Base-by-base conservation (phyloP, 176 grass and related monocot species). In the Triticum turgidum region DNA sequence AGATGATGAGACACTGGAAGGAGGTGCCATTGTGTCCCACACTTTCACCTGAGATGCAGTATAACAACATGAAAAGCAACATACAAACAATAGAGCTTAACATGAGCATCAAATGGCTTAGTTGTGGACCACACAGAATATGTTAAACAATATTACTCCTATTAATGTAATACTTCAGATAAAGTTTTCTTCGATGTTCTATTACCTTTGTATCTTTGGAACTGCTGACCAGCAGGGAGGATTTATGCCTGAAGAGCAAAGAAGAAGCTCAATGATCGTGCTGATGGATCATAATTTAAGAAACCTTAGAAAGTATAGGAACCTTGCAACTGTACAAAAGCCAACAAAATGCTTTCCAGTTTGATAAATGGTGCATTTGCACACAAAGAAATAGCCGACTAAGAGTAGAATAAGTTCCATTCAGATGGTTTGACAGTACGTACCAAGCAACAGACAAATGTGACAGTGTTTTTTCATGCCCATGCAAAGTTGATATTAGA, bases 181-280 rank as follows among this genome's bases (percentile, higher is more conserved):
- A 61, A 62, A 79, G 5, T 51, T 69, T 52, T 76, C 30, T 32
- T 5, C 67, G 1, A 38, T 54, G n/a, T 27, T 25, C 12, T 4
- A 44, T 84, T 94, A 98, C 96, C 91, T 90, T 98, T 52, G 90
- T 92, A 85, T 98, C 93, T 92, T 91, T 95, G 74, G 96, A 98
- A 67, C 91, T 76, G 90, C 96, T 98, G 65, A 94, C 92, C 86
- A 98, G 76, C 44, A 98, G 90, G 52, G 96, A 95, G 13, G 91
- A 42, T 81, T 92, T 98, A 84, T 98, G 91, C 91, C 96, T 98
- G 91, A 66, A 87, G 82, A 76, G 27, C 27, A 73, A 92, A 73
- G 69, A 82, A 24, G 37, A 87, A 59, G 71, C 42, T 74, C 29
- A 76, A 66, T 45, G 20, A 69, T 24, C 33, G 3, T 54, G 51